Base-by-base conservation (phyloP, 2,329 filamentous ascomycete species). In the Pseudogymnoascus sp. region DNA sequence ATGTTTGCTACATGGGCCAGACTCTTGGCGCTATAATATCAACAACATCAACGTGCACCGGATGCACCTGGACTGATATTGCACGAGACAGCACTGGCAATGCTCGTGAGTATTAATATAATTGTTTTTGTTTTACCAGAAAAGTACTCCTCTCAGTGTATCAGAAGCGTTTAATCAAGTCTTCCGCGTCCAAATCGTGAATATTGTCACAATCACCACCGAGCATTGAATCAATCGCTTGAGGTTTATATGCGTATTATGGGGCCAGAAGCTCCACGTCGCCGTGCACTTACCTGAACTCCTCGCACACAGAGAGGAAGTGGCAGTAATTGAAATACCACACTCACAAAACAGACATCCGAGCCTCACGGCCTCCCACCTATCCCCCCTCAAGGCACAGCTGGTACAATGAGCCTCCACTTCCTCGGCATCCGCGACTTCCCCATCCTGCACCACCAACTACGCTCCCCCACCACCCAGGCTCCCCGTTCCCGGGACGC, bases 341-440 rank as follows among this genome's bases (percentile, higher is more conserved):
- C 26, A 31, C 47, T 31, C 47, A 31, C n/a, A 53, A 14, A 31
- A 24, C 47, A 53, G 47, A 31, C 24, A 53, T 53, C 26, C 47
- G n/a, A 31, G 47, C 26, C 47, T 53, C n/a, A 16, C 47, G 1
- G 24, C 11, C 4, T 5, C 47, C 24, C 7, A 53, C 14, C 47
- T 31, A 13, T 6, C 42, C 42, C 38, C 16, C 16, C 24, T 14
- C 47, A 53, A 53, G 26, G 26, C 24, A 50, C 44, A n/a, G 3
- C 59, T 31, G 13, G 59, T 29, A 67, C 33, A 53, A 71, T 71
- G 70, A 70, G 67, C 66, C 65, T 70, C 35, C 63, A 70, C 38
- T 66, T 69, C 56, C 63, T 72, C 10, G 70, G 70, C 21, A 69
- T 71, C 21, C 53, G 65, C 3, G 67, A 68, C 61, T 67, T 68